Base-by-base conservation (phyloP, 768 basidiomycete genomes). In the Xanthoconium stramineum region DNA sequence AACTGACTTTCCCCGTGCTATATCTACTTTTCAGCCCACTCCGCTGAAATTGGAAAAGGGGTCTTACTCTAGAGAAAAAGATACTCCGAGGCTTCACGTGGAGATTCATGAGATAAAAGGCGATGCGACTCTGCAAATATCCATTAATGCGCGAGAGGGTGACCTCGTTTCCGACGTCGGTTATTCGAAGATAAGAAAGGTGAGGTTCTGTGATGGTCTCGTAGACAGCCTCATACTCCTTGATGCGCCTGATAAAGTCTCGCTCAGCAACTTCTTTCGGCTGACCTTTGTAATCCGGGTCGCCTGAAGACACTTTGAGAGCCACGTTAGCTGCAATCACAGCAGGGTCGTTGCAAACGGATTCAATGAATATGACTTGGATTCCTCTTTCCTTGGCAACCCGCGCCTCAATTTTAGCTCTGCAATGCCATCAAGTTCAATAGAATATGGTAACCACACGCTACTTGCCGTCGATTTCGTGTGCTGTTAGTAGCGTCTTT, bases 1-100 rank as follows among this genome's bases (percentile, higher is more conserved):
- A 83, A 98, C 73, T 94, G 91, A 65, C 94, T 97, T 73, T 99
- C 97, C 13, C 97, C 97, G 65, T 99, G 97, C 95, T 98, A 69
- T 24, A 50, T 45, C 30, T 14, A 15, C 33, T 39, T 55, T 24
- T 52, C 49, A 69, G 57, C 17, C 42, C 37, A 11, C 2, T 33
- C n/a, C 14, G 9, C 48, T n/a, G 5, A 59, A n/a, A 56, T 39
- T 14, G n/a, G 15, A 55, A 33, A 24, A 15, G 45, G 17, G 15
- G n/a, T 48, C 43, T 87, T 66, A 98, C 96, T 64, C 97, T 76
- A 6, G 97, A 98, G 57, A 99, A 83, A 74, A 94, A 99, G 58
- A 99, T 98, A 69, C 88, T 93, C 55, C 97, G 81, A 7, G 97
- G 96, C 65, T 97, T 97, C 63, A 99, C 77, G 72, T 99, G 97